Conservation (phyloP, 2,329 filamentous ascomycete genomes). For the Aaosphaeria pasadenensis region DNA sequence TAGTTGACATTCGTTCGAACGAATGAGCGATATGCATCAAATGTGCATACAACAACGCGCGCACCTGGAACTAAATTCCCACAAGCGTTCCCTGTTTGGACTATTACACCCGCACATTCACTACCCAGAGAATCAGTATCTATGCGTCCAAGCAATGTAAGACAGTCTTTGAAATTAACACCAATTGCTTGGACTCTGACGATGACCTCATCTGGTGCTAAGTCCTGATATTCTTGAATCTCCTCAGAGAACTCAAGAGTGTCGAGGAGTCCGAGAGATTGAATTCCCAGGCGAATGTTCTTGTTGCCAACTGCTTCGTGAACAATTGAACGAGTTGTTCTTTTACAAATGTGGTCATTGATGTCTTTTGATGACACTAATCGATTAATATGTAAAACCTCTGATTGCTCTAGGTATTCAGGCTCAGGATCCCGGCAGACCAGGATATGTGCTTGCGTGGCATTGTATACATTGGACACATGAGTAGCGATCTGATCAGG, state of each 20-base stretch:
- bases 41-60: too few relatives aligned
- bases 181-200: slow-evolving; percentile 18
- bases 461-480: too few relatives aligned
- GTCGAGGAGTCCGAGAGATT: not conserved
- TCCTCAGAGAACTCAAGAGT: not conserved
- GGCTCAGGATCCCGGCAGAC: too few relatives aligned
- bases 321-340: not conserved
- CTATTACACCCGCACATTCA: not conserved
- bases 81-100: too few relatives aligned
- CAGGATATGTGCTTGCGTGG: too few relatives aligned
- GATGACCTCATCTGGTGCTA: slow-evolving; percentile 16
- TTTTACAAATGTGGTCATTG: not conserved
- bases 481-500: too few relatives aligned
- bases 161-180: slow-evolving; percentile 8
- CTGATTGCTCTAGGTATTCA: not conserved
- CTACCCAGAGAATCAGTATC: not conserved
- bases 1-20: too few relatives aligned
- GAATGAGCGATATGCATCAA: too few relatives aligned
- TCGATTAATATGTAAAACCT: not conserved
- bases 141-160: not conserved
- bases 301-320: not conserved
- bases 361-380: not conserved
- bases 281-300: not conserved
- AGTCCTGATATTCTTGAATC: not conserved
- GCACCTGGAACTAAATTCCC: too few relatives aligned